Base-by-base conservation (phyloP, 257 asterid species). In the Marsdenia floribunda region DNA sequence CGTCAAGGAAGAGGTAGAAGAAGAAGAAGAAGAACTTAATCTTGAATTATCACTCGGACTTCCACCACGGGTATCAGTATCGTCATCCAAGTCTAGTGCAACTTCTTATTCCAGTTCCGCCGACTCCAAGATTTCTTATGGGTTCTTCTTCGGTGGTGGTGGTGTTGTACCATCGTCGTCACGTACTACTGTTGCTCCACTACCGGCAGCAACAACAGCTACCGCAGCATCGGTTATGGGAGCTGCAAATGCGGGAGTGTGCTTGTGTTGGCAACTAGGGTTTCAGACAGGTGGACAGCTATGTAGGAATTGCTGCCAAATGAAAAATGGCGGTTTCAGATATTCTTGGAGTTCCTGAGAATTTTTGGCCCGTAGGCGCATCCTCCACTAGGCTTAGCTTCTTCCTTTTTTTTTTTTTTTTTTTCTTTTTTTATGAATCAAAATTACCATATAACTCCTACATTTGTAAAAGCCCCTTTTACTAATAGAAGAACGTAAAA, bases 31-130 rank as follows among this genome's bases (percentile, higher is more conserved):
- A 76, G 78, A 18, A n/a, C 40, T 88, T 19, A 86, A 93, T 78
- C 87, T 93, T 61, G 89, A 91, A 72, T 83, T 93, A 76, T 87
- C 95, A 13, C 83, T 93, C 1, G 98, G 97, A 24, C 80, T 88
- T 16, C 26, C 59, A 10, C 22, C 24, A 1, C 47, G 12, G 12
- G 12, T 11, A 44, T 7, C 47, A 11, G 12, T 6, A 44, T 44
- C 49, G 49, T 0, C 50, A 33, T 15, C 72, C 7, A 72, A 76
- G 54, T 76, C 55, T 68, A 38, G 58, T 7, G 9, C 79, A 12
- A 33, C 65, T 24, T 37, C 57, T 16, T 54, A 85, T 0, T 77
- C 79, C 22, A 73, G 44, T 73, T 78, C 71, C 42, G 85, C 81
- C 0, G 83, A 86, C 53, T 80, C 85, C 0, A 77, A 79, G 82